These are phyloP conservation scores for Cajanus cajan DNA, from an alignment of 306 rosid genomes.

Conservation along the genomic window DNA sequence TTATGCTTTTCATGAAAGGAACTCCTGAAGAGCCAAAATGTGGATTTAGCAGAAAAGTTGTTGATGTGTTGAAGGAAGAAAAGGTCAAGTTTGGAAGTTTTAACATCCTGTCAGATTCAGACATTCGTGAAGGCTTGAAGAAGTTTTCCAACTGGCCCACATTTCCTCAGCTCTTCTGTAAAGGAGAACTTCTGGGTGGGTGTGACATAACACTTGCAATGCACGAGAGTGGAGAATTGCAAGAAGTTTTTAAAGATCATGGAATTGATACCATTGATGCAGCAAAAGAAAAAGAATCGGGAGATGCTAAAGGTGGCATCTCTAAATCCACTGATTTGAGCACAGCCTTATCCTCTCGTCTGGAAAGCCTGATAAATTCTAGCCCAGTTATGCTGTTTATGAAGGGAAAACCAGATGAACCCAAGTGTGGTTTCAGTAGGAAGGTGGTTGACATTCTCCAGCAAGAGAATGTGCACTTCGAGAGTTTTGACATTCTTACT, in stretches of 20 bases:
- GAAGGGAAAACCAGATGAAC: slow-evolving; percentile 89
- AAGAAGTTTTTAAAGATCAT: slow-evolving; percentile 76
- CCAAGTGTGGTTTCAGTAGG: slow-evolving; percentile 91
- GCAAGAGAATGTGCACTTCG: slow-evolving; percentile 75
- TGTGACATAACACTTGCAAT: slow-evolving; percentile 82
- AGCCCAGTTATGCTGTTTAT: slow-evolving; percentile 78
- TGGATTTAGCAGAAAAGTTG: slow-evolving; percentile 81
- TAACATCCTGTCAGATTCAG: slow-evolving; percentile 69
- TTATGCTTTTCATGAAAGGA: slow-evolving; percentile 92
- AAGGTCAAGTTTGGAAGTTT: slow-evolving; percentile 81
- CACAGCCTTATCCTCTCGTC: slow-evolving; percentile 52
- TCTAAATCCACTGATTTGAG: slow-evolving; percentile 63
- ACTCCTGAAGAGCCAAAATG: slow-evolving; percentile 80
- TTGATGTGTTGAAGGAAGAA: slow-evolving; percentile 74
- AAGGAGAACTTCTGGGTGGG: slow-evolving; percentile 95
- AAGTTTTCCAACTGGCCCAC: slow-evolving; percentile 94
- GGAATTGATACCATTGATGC: slow-evolving; percentile 48
- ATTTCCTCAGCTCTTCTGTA: slow-evolving; percentile 89
- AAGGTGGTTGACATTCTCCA: slow-evolving; percentile 88
- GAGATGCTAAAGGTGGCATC: slow-evolving; percentile 57
- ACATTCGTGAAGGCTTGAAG: slow-evolving; percentile 81
- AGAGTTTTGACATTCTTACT: slow-evolving; percentile 76
- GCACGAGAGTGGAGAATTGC: slow-evolving; percentile 88
- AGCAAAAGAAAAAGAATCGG: slow-evolving; percentile 46
- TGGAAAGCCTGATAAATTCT: slow-evolving; percentile 63